Evolutionary conservation across 2,329 filamentous ascomycete genomes (phyloP), one percentile per base, ranked within the genome.

Genomic region (Pyrenochaeta sp.): DNA sequence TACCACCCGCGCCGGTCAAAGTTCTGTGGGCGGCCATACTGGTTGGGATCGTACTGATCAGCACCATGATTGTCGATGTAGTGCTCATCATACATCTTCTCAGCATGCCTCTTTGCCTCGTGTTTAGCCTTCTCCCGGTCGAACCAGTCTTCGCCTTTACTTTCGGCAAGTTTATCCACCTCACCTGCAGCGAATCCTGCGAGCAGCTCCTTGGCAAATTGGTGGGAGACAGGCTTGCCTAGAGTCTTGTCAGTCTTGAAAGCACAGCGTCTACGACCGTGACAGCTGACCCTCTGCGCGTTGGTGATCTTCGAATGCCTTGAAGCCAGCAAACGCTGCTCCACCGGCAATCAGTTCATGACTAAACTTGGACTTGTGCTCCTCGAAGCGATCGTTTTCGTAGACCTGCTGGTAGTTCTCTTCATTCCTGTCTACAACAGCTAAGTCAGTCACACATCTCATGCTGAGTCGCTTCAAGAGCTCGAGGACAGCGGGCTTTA

Each of bases 271-370:
- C 29, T 11, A 15, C 11, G 20, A 14, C 2, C 9, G 27, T 12
- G 6, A 1, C 7, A 31, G 68, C 79, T 21, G 79, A 87, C 87
- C 90, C 73, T 90, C 81, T 51, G 78, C 81, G 68, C 89, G 87
- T 79, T 92, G 89, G 67, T 85, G 81, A 75, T 92, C 87, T 78
- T 93, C 90, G 68, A 87, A 93, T 18, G 87, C 80, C 82, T 92
- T 92, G 84, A 94, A 90, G 67, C 87, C 91, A 60, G 86, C 88
- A 72, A 94, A 94, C 58, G 88, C 86, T 52, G 90, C 90, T 52
- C 87, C 91, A 58, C 90, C 90, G 61, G 87, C 90, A 50, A 93
- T 73, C 42, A 91, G 71, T 79, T 95, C 90, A 78, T 94, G 90
- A 64, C 84, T 84, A 69, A 90, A 78, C 71, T 84, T 84, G 66